Conservation (phyloP, 2,329 filamentous ascomycete species). For the Stylonectria norvegica region DNA sequence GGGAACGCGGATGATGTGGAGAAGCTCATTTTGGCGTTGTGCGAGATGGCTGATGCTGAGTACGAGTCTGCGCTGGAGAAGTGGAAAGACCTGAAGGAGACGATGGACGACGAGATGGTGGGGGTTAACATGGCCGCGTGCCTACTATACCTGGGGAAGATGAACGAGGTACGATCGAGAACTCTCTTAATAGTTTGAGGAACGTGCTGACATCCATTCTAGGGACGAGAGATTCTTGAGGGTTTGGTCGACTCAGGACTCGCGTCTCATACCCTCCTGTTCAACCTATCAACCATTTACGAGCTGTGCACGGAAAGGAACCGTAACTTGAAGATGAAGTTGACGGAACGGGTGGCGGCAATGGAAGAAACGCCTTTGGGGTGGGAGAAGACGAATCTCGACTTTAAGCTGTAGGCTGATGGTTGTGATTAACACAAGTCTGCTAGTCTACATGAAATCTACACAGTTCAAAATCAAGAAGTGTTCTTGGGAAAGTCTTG, state of each 20-base stretch:
- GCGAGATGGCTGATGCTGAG: slow-evolving; percentile 74
- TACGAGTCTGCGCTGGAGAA: slow-evolving; percentile 60
- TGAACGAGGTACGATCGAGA: slow-evolving; percentile 58
- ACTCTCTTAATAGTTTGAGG: background rate
- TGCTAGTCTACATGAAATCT: background rate
- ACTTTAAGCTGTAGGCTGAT: slow-evolving; percentile 78
- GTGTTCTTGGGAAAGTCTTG: too few species aligned
- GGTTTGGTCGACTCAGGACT: slow-evolving; percentile 58
- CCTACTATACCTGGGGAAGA: slow-evolving; percentile 73
- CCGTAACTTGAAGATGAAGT: slow-evolving; percentile 62
- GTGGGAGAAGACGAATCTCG: slow-evolving; percentile 67
- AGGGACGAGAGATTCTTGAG: slow-evolving; percentile 67
- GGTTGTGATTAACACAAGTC: background rate
- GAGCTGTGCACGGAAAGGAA: slow-evolving; percentile 83
- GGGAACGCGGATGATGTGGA: slow-evolving; percentile 35
- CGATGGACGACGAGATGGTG: slow-evolving; percentile 61
- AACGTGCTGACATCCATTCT: background rate
- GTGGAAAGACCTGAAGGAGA: slow-evolving; percentile 54
- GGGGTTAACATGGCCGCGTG: slow-evolving; percentile 82
- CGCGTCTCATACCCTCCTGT: slow-evolving; percentile 75
- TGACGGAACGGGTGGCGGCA: slow-evolving; percentile 67
- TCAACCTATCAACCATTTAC: slow-evolving; percentile 88
- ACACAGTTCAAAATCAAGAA: too few species aligned
- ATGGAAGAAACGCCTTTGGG: slow-evolving; percentile 55
- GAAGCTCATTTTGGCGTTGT: slow-evolving; percentile 61